These are phyloP conservation scores for Croton laevigatus DNA, from an alignment of 441 rosid genomes.

Conservation along the genomic window DNA sequence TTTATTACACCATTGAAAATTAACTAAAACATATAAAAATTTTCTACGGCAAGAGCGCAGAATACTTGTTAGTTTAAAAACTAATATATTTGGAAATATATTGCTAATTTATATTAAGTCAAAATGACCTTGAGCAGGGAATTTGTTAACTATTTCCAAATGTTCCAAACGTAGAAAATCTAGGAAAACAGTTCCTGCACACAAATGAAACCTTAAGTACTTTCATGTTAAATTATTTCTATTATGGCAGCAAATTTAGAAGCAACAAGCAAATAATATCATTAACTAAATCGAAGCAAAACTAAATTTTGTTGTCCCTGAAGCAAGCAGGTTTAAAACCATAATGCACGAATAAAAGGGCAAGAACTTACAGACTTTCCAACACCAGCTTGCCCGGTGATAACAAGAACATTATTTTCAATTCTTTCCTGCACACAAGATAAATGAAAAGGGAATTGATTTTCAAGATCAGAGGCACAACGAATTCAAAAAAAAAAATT, in stretches of 20 bases:
- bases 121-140: too few species aligned
- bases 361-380: conserved; percentile 77
- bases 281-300: conserved; percentile 3
- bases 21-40: too few species aligned
- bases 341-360: conserved; percentile 4
- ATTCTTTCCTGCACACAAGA: conserved; percentile 36
- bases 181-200: not conserved
- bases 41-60: too few species aligned
- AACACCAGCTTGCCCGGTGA: conserved; percentile 83
- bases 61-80: too few species aligned
- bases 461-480: conserved; percentile 10
- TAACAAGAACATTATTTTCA: conserved; percentile 49
- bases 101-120: too few species aligned
- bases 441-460: conserved; percentile 16
- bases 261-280: not conserved
- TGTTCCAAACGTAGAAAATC: not conserved
- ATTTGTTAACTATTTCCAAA: too few species aligned
- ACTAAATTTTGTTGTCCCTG: not conserved
- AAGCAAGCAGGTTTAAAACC: not conserved
- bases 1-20: too few species aligned
- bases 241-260: not conserved
- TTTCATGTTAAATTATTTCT: not conserved
- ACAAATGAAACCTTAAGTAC: not conserved
- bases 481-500: conserved; percentile 4
- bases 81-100: too few species aligned